Evolutionary conservation across 306 rosid genomes (phyloP).

Genomic region (Lablab purpureus): DNA sequence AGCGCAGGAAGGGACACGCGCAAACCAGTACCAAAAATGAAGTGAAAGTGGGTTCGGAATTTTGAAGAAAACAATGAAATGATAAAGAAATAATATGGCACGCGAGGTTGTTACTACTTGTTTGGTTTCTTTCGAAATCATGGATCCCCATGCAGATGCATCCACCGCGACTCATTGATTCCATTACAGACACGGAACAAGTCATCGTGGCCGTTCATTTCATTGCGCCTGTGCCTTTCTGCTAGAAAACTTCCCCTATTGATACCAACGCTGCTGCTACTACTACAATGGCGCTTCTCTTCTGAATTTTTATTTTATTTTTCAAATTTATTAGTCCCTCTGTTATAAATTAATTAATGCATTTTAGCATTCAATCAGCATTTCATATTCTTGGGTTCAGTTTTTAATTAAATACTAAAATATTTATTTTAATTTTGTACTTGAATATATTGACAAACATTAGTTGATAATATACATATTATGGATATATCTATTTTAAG

Average conservation of each 20-base stretch:
- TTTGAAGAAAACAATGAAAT: constrained; percentile 37
- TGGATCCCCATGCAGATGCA: constrained; percentile 39
- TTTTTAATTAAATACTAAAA: no score
- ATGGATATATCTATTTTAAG: no score
- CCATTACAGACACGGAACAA: background rate
- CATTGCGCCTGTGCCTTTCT: background rate
- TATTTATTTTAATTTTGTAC: no score
- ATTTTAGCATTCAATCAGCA: no score
- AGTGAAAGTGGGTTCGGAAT: background rate
- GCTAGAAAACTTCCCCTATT: background rate
- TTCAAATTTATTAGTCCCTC: background rate
- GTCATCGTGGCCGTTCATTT: constrained; percentile 20
- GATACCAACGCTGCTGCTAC: background rate
- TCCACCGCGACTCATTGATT: background rate
- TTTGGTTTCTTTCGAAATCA: constrained; percentile 31
- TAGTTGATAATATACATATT: no score
- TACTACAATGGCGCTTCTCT: background rate
- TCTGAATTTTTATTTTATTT: background rate
- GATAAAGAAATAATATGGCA: constrained; percentile 36
- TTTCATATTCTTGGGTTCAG: no score
- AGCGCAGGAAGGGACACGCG: constrained; percentile 30
- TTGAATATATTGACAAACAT: no score
- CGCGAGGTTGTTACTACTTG: constrained; percentile 33
- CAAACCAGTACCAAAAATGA: constrained; percentile 1
- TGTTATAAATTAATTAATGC: no score